Evolutionary conservation across 352 stramenopile genomes (phyloP), one percentile per base, ranked within the genome.

Genomic region (Globisporangium polare): DNA sequence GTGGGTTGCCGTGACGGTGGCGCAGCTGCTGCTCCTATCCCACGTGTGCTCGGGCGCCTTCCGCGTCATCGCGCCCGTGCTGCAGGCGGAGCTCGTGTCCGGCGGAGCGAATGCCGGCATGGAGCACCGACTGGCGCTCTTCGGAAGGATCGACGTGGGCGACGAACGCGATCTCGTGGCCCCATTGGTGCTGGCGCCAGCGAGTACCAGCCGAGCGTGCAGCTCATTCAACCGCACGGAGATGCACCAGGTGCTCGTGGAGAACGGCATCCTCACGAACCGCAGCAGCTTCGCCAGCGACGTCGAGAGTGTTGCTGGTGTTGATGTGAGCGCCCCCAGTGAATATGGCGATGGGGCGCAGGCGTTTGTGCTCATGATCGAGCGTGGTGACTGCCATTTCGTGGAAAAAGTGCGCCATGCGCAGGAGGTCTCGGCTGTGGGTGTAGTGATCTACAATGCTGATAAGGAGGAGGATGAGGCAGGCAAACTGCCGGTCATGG

Each of bases 381-480:
- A 61, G 29, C 43, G 29, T 13, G 42, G 29, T 13, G 55, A 35
- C 68, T 78, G 83, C 67, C 73, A 82, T 58, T 82, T 83, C 54
- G 76, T 79, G 26, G 71, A 79, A 37, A 85, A 85, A 65, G 72
- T 83, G 49, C 81, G 76, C 63, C 64, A 61, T 20, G 55, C 55
- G n/a, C 55, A 61, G 20, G 27, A 53, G 46, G 27, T 31, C 17
- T 24, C 12, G 7, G 55, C 55, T 6, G 42, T 31, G 12, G 55
- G 55, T 2, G 55, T 53, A n/a, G 55, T 53, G 42, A 35, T 61
- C 15, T 54, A 46, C 29, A 53, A 61, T 12, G 43, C 42, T 5
- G 29, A 35, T 2, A 22, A 22, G 3, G 27, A 41, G 1, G 43
- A 54, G 5, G 55, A 61, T 27, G 18, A 29, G n/a, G 42, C 24